Conservation (phyloP, 306 rosid species). For the Vicia sativa region DNA sequence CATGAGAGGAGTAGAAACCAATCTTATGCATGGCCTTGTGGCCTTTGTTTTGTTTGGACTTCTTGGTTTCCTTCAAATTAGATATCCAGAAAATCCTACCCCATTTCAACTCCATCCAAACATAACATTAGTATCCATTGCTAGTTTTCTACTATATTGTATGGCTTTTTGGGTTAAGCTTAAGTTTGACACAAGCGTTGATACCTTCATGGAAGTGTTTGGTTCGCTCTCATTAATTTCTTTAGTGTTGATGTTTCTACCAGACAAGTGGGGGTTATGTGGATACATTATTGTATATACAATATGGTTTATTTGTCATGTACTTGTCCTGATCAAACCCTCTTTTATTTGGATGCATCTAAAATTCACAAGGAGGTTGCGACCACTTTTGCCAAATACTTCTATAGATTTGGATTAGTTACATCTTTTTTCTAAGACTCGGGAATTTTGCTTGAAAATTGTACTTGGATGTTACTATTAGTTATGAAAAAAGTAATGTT, state of each 20-base stretch:
- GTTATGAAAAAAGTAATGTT: no score
- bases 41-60: slow-evolving; percentile 18
- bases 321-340: background rate
- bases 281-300: background rate
- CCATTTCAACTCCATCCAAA: slow-evolving; percentile 4
- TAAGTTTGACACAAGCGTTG: background rate
- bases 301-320: background rate
- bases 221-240: slow-evolving; percentile 21
- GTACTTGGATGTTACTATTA: background rate
- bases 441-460: background rate
- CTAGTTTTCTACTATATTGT: slow-evolving; percentile 11
- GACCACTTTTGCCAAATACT: slow-evolving; percentile 21
- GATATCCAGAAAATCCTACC: background rate
- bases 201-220: slow-evolving; percentile 10
- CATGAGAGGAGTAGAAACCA: background rate
- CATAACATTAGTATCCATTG: background rate
- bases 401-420: background rate
- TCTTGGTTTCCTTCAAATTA: background rate
- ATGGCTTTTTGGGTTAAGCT: background rate
- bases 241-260: background rate
- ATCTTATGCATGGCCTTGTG: background rate
- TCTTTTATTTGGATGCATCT: background rate
- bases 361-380: background rate
- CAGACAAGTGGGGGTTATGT: background rate
- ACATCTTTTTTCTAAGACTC: background rate